Conservation (phyloP, 2,329 filamentous ascomycete species). For the Hymenoscyphus salicellus region DNA sequence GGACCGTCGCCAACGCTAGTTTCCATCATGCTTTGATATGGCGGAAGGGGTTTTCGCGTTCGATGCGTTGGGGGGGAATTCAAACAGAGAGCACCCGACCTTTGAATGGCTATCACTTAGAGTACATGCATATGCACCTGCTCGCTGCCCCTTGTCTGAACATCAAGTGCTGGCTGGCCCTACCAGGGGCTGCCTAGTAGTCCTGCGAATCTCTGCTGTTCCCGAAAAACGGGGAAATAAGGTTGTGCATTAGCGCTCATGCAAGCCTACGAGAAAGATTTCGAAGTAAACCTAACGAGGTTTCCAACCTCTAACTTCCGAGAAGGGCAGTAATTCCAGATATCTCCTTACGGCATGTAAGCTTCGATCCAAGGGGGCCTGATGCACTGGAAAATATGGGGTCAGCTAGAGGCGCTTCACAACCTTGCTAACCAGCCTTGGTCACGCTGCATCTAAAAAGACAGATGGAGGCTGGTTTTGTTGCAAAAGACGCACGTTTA, state of each 20-base stretch:
- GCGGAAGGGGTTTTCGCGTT: too few species aligned
- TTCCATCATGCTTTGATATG: too few species aligned
- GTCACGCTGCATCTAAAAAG: not conserved
- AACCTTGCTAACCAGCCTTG: not conserved
- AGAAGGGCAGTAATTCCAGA: slow-evolving; percentile 3
- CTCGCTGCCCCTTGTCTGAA: too few species aligned
- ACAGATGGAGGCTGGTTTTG: too few species aligned
- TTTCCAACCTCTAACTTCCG: not conserved
- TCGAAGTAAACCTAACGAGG: not conserved
- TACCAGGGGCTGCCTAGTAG: too few species aligned
- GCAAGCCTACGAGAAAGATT: not conserved
- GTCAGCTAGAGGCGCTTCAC: not conserved
- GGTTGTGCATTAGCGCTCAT: not conserved
- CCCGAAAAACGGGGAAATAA: not conserved
- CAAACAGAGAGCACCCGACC: too few species aligned
- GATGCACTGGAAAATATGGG: not conserved
- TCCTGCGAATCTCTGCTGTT: not conserved
- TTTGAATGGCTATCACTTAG: too few species aligned
- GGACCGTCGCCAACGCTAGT: too few species aligned
- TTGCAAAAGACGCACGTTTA: too few species aligned
- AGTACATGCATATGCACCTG: too few species aligned
- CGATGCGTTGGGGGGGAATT: too few species aligned
- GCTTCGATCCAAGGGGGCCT: not conserved
- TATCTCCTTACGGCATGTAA: not conserved
- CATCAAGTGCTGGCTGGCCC: too few species aligned